Evolutionary conservation across 129 eudicot genomes (phyloP).

Genomic region (Ambrosia artemisiifolia): DNA sequence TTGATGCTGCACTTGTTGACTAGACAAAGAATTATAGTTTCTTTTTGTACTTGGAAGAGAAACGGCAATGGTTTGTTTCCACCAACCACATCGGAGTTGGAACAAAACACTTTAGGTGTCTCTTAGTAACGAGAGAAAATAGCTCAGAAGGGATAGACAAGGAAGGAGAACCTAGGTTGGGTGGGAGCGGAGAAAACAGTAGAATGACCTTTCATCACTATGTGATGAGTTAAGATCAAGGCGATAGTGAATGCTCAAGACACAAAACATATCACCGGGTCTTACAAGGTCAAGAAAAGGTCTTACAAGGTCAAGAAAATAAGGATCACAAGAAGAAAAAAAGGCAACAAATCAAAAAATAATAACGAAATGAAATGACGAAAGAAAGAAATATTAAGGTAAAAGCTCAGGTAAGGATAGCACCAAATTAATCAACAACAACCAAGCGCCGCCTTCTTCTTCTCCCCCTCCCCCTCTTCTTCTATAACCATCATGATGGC

Average conservation of each 20-base stretch:
- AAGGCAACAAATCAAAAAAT: conserved; percentile 72
- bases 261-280: conserved; percentile 27
- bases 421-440: conserved; percentile 39
- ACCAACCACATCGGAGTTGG: not conserved
- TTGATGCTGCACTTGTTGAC: not conserved
- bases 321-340: conserved; percentile 8
- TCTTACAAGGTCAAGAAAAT: conserved; percentile 96
- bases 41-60: not conserved
- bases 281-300: conserved; percentile 99
- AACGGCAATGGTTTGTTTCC: not conserved
- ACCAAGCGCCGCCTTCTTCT: not conserved
- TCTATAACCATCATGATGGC: not conserved
- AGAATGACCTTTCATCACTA: not conserved
- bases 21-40: not conserved
- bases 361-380: not conserved
- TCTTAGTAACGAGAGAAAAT: conserved; percentile 3
- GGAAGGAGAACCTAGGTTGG: conserved; percentile 74
- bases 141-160: conserved; percentile 98
- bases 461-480: not conserved
- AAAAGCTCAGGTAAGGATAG: conserved; percentile 93
- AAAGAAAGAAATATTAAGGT: conserved; percentile 7
- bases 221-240: conserved; percentile 21
- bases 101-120: not conserved
- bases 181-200: conserved; percentile 27
- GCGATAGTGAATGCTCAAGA: conserved; percentile 11